Base-by-base conservation (phyloP, 805 yeast species). In the Ogataea pilisensis region DNA sequence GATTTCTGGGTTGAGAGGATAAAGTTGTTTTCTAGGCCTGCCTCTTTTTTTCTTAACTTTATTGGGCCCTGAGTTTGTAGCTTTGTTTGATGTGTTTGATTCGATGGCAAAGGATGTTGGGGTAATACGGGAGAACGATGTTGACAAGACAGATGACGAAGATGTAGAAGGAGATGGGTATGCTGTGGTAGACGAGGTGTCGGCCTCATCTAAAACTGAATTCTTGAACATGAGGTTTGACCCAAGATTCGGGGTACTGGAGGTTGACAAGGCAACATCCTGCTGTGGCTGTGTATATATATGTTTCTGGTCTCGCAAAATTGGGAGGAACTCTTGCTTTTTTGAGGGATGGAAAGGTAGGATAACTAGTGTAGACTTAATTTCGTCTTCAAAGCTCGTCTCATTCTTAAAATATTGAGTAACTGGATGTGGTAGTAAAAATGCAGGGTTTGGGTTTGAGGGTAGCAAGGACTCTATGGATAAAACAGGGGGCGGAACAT, bases 21-120 rank as follows among this genome's bases (percentile, higher is more conserved):
- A 39, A 3, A 48, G 50, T 5, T 46, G 44, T 37, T 53, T 53
- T 41, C 58, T 53, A 9, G 58, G 60, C 36, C 58, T 46, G 16
- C 58, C 58, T 43, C 58, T 46, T 32, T 46, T 51, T 35, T 51
- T 46, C 38, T 54, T 53, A 25, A 31, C 38, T 13, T 7, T 11
- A 16, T 16, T 24, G 24, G n/a, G n/a, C n/a, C n/a, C n/a, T n/a
- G n/a, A n/a, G n/a, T n/a, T n/a, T n/a, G n/a, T n/a, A n/a, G 6
- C 8, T 17, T 18, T 26, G 21, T 16, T 11, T 17, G 13, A 16
- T 6, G 14, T 18, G 8, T 13, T 29, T 29, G 17, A 29, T 4
- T 29, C 26, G 9, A 29, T 36, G n/a, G 19, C 11, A 16, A 25
- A 29, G 8, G 21, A 8, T 19, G 28, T 19, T 19, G 14, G 18